phyloP scores from a whole-genome alignment of 169 alveolate species.

The Cryptosporidium bovis region DNA sequence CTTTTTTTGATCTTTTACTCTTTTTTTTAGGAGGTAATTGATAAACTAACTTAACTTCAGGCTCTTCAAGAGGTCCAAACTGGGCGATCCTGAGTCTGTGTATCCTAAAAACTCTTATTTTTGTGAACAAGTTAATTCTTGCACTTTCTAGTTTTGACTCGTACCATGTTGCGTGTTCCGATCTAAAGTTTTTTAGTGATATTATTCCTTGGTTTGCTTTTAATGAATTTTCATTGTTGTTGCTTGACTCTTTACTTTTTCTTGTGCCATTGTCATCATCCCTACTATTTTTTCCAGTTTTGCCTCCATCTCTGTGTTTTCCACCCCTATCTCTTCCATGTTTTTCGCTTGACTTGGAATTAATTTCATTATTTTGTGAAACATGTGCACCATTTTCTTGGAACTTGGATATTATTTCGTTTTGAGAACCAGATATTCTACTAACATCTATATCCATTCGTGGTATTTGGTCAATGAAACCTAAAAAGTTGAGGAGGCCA shows the following conservation, averaged over 20 bases:
- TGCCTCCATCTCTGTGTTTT: too few species aligned
- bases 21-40: slow-evolving; percentile 23
- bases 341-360: slow-evolving; percentile 6
- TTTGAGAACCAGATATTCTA: not conserved
- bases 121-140: slow-evolving; percentile 28
- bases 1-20: slow-evolving; percentile 1
- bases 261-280: not conserved
- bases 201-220: not conserved
- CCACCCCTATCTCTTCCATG: not conserved
- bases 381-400: not conserved
- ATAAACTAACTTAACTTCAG: slow-evolving; percentile 58
- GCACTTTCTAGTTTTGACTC: slow-evolving; percentile 40
- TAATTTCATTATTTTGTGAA: not conserved
- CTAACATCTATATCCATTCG: not conserved
- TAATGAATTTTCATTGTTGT: not conserved
- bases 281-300: not conserved
- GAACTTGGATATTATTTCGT: not conserved
- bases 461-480: slow-evolving; percentile 61
- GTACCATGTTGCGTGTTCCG: slow-evolving; percentile 50
- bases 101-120: slow-evolving; percentile 42
- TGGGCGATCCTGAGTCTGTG: slow-evolving; percentile 67
- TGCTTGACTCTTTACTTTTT: not conserved
- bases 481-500: slow-evolving; percentile 58
- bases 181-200: slow-evolving; percentile 52
- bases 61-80: slow-evolving; percentile 64